A percentile compares a stretch with the other conserved stretches of the same genome.
Conservation (phyloP, 306 rosid species). For the Neltuma alba region DNA sequence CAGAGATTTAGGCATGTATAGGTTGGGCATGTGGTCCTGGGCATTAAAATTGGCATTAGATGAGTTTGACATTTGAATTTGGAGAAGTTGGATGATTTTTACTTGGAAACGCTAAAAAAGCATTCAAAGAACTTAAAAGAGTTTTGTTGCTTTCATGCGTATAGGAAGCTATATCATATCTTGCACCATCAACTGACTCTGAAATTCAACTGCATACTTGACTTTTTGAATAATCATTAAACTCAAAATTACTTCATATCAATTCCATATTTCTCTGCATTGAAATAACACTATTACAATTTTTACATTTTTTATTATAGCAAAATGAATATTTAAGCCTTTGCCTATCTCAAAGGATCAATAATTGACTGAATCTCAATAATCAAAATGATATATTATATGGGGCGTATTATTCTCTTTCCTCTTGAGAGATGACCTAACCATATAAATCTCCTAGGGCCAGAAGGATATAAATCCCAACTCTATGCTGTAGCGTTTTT, state of each 20-base stretch:
- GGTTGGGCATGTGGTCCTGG: slow-evolving; percentile 5
- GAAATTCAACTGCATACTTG: not conserved
- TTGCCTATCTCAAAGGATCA: not conserved
- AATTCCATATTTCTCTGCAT: not conserved
- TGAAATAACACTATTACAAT: not conserved
- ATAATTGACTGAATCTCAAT: not conserved
- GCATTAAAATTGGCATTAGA: not conserved
- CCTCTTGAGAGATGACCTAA: not conserved
- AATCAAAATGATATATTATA: not conserved
- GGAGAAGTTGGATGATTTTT: not conserved
- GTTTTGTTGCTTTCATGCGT: not conserved
- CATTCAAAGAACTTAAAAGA: not conserved
- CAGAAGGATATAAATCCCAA: not conserved
- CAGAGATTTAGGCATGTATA: not conserved
- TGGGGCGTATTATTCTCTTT: not conserved
- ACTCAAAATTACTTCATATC: not conserved
- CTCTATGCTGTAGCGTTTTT: no score
- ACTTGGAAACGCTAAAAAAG: not conserved
- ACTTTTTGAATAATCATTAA: not conserved
- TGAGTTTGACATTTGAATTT: not conserved
- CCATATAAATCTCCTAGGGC: not conserved
- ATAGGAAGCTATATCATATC: not conserved
- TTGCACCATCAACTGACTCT: not conserved
- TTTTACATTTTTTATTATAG: not conserved
- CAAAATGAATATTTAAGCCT: not conserved